Percentiles rank a stretch among this genome's conserved stretches.
phyloP scores from a whole-genome alignment of 2,329 filamentous ascomycete genomes.

The Fusarium compactum region DNA sequence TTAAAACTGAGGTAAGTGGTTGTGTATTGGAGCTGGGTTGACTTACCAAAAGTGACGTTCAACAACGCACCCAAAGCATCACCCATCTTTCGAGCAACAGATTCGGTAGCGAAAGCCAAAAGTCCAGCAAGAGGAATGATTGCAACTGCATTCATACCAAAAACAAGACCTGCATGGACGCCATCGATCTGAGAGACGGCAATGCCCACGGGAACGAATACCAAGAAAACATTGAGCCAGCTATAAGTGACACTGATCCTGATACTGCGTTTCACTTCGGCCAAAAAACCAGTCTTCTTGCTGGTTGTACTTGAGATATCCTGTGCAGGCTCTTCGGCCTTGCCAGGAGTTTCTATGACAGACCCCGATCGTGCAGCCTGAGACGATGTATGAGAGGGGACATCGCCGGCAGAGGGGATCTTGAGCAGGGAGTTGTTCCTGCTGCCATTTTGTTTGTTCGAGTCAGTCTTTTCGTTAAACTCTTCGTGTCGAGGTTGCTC shows the following conservation, averaged over 20 bases:
- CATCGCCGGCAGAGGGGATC: slow-evolving; percentile 40
- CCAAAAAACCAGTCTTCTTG: slow-evolving; percentile 55
- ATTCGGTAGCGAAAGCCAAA: slow-evolving; percentile 79
- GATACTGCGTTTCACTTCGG: slow-evolving; percentile 63
- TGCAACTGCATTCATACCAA: slow-evolving; percentile 80
- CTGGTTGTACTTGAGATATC: slow-evolving; percentile 50
- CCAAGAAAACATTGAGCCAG: slow-evolving; percentile 81
- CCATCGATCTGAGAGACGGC: slow-evolving; percentile 66
- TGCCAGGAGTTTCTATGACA: slow-evolving; percentile 59
- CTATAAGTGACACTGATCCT: slow-evolving; percentile 75
- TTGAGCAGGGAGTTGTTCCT: slow-evolving; percentile 44
- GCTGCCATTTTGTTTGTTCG: slow-evolving; percentile 17
- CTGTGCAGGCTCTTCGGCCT: slow-evolving; percentile 34
- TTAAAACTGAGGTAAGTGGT: neutral
- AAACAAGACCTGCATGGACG: slow-evolving; percentile 71
- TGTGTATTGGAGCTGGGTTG: neutral
- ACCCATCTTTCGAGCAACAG: slow-evolving; percentile 77
- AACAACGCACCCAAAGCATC: slow-evolving; percentile 79
- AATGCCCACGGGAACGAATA: slow-evolving; percentile 85
- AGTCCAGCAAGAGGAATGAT: slow-evolving; percentile 81
- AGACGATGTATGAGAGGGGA: slow-evolving; percentile 58
- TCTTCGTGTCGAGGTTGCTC: slow-evolving; percentile 22
- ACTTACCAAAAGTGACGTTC: slow-evolving; percentile 79
- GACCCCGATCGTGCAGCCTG: slow-evolving; percentile 67
- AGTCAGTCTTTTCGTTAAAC: slow-evolving; percentile 22